Percentiles rank a stretch among this genome's conserved stretches.
phyloP scores from a whole-genome alignment of 228 moss, liverwort and hornwort species.

The Sphagnum magellanicum region DNA sequence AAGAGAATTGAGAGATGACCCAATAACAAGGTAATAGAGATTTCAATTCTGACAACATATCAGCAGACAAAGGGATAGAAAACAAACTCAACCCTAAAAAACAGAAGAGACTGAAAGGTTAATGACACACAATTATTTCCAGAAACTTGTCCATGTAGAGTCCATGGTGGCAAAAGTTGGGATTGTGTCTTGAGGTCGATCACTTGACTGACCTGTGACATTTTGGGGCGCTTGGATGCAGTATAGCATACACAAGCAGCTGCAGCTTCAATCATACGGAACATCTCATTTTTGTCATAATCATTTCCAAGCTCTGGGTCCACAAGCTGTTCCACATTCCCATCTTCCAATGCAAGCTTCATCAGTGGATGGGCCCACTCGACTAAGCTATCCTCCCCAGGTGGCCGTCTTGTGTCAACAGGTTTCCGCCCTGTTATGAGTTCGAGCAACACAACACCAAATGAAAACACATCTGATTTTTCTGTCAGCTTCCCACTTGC shows the following conservation, averaged over 20 bases:
- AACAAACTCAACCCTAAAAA: too few species aligned
- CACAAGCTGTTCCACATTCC: conserved; percentile 48
- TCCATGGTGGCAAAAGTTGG: too few species aligned
- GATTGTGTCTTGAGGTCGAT: too few species aligned
- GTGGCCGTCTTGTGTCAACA: conserved; percentile 57
- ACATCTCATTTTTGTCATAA: conserved; percentile 65
- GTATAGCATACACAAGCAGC: conserved; percentile 92
- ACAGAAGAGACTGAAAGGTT: too few species aligned
- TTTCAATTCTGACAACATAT: too few species aligned
- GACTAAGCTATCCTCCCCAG: conserved; percentile 79
- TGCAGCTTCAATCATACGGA: conserved; percentile 71
- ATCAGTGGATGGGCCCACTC: conserved; percentile 80
- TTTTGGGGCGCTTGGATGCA: conserved; percentile 81
- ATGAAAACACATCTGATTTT: conserved; percentile 88
- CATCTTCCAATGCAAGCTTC: conserved; percentile 63
- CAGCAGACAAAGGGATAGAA: not conserved
- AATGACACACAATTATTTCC: too few species aligned
- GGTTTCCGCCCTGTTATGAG: conserved; percentile 82
- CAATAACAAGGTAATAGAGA: too few species aligned
- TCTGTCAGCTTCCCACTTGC: conserved; percentile 85
- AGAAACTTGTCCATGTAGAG: too few species aligned
- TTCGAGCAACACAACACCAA: conserved; percentile 82
- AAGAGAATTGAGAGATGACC: not conserved
- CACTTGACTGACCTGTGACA: conserved; percentile 50
- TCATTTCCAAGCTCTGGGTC: conserved; percentile 48